Percentiles rank a stretch among this genome's conserved stretches.
Conservation (phyloP, 208 protist species). For the Tritrichomonas foetus region DNA sequence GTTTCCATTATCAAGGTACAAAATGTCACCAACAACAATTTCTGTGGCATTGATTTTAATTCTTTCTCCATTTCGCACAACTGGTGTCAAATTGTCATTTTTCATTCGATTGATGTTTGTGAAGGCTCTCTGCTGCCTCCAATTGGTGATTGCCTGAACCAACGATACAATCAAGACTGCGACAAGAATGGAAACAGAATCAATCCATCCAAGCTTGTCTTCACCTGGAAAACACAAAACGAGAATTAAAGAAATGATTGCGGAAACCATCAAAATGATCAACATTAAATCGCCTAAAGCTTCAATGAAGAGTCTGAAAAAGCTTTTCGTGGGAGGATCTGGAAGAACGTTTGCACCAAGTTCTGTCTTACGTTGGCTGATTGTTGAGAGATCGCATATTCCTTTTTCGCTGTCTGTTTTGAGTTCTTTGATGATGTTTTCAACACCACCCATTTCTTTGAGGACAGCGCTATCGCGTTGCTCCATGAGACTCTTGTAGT, state of each 20-base stretch:
- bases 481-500: no score
- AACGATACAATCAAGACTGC: conserved; percentile 1
- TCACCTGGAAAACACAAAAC: not conserved
- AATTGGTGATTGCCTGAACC: not conserved
- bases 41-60: not conserved
- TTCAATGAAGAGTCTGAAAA: not conserved
- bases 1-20: conserved; percentile 43
- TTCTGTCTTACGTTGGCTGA: not conserved
- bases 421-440: no score
- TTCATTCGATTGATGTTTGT: not conserved
- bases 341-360: not conserved
- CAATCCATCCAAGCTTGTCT: not conserved
- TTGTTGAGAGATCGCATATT: no score
- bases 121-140: not conserved
- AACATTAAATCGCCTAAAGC: not conserved
- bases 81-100: not conserved
- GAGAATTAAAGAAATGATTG: not conserved
- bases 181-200: not conserved
- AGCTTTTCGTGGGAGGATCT: not conserved
- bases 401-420: no score
- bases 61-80: not conserved
- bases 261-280: not conserved
- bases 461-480: no score
- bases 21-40: conserved; percentile 42
- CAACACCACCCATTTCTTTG: no score